Percentiles rank a stretch among this genome's conserved stretches.
These are phyloP conservation scores for Haematococcus sp. DNA, from an alignment of 139 green algal species.

Conservation along the genomic window DNA sequence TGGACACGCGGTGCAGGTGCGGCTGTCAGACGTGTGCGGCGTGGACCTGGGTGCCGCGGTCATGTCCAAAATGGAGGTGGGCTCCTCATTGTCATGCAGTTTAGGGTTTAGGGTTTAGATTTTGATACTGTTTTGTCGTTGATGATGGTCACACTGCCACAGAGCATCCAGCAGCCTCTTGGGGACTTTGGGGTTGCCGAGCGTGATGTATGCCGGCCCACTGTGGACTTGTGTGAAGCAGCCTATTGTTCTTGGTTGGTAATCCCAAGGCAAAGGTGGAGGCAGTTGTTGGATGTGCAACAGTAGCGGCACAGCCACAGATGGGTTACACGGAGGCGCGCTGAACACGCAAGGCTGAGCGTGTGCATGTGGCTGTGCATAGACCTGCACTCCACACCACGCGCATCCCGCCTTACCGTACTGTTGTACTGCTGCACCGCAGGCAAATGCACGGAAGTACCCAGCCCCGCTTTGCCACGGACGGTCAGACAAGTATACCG, in stretches of 20 bases:
- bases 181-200: background rate
- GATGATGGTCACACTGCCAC: too few species aligned
- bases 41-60: conserved; percentile 62
- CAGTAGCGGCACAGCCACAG: too few species aligned
- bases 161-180: background rate
- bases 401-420: too few species aligned
- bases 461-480: background rate
- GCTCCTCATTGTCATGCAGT: too few species aligned
- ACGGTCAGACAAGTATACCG: background rate
- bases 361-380: too few species aligned
- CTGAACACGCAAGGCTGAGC: too few species aligned
- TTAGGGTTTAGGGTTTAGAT: too few species aligned
- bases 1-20: too few species aligned
- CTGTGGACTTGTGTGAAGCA: background rate
- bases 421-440: background rate
- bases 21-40: conserved; percentile 66
- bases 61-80: conserved; percentile 33
- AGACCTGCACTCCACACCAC: too few species aligned
- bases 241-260: background rate
- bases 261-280: too few species aligned
- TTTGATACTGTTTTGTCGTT: too few species aligned
- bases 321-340: too few species aligned
- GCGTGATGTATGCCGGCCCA: background rate
- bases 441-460: conserved; percentile 9
- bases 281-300: background rate